Base-by-base conservation (phyloP, 2,329 filamentous ascomycete species). In the Fusarium keratoplasticum region DNA sequence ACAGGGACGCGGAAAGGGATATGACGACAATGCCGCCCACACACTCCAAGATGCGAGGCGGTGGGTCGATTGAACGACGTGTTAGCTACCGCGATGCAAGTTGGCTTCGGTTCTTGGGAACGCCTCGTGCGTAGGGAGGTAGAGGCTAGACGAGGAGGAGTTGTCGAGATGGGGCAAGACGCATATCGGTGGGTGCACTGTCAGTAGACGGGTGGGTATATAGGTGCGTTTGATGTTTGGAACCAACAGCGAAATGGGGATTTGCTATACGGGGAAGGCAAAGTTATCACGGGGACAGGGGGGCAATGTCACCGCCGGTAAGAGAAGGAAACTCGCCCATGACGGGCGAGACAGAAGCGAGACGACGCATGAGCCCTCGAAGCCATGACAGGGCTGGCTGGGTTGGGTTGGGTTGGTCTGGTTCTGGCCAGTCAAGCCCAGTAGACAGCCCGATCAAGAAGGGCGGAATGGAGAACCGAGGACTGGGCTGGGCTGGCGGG, bases 381-480 rank as follows among this genome's bases (percentile, higher is more conserved):
- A 62, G 18, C 55, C 36, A 67, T 33, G 20, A 40, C 33, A 16
- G 68, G 67, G 59, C 61, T 71, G 63, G 67, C 33, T 50, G 42
- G 40, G 40, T 20, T 44, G 40, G 22, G 25, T n/a, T 52, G 47
- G 47, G 47, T 29, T 52, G 47, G 25, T n/a, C 25, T 47, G 42
- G 22, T 47, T 31, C 20, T 50, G 22, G 44, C 18, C 40, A 44
- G 40, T 52, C 47, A 10, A 27, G 50, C 6, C 47, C 18, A 27
- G 50, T 10, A 47, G 57, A 63, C 65, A 52, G 55, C 25, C 60
- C 62, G 61, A 57, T 58, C 44, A 40, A 42, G 57, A 74, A 52
- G 72, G 69, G 72, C 72, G 72, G 72, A 74, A 74, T 62, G 54
- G 60, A 29, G 72, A 75, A 72, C 72, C 69, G 72, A 72, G 50